Evolutionary conservation across 306 rosid species (phyloP).

Genomic region (Vigna reflexopilosa): DNA sequence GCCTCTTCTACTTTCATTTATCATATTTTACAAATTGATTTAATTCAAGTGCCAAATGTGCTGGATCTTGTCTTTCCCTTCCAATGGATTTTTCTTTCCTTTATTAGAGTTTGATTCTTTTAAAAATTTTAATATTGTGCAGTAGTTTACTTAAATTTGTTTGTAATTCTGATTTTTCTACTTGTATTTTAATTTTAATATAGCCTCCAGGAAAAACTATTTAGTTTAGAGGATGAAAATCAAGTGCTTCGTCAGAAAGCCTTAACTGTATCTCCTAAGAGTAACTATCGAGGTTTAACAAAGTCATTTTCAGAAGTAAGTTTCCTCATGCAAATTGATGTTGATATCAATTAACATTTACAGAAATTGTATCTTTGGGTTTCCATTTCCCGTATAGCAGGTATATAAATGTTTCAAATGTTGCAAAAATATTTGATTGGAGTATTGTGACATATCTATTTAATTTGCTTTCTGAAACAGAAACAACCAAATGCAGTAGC

Average conservation of each 20-base stretch:
- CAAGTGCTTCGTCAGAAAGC: constrained; percentile 76
- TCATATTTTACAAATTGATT: not conserved
- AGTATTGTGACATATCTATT: not conserved
- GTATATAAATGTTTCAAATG: constrained; percentile 9
- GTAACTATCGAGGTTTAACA: constrained; percentile 57
- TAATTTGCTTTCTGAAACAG: constrained; percentile 52
- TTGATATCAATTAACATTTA: not conserved
- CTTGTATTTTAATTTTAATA: constrained; percentile 31
- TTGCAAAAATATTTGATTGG: not conserved
- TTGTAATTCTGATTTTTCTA: constrained; percentile 5
- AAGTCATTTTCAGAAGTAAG: constrained; percentile 75
- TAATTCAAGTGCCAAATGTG: not conserved
- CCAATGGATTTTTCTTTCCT: not conserved
- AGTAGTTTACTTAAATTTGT: not conserved
- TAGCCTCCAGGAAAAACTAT: constrained; percentile 76
- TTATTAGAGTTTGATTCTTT: constrained; percentile 12
- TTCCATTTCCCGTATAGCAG: constrained; percentile 2
- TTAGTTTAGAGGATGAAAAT: constrained; percentile 74
- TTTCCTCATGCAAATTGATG: not conserved
- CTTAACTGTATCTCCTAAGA: constrained; percentile 66
- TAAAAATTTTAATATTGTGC: not conserved
- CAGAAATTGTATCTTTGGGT: constrained; percentile 10
- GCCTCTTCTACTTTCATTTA: not conserved
- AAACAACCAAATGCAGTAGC: constrained; percentile 60
- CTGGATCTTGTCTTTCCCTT: not conserved